Evolutionary conservation across 495 filamentous ascomycete genomes (phyloP).

Genomic region (Geopyxis carbonaria): DNA sequence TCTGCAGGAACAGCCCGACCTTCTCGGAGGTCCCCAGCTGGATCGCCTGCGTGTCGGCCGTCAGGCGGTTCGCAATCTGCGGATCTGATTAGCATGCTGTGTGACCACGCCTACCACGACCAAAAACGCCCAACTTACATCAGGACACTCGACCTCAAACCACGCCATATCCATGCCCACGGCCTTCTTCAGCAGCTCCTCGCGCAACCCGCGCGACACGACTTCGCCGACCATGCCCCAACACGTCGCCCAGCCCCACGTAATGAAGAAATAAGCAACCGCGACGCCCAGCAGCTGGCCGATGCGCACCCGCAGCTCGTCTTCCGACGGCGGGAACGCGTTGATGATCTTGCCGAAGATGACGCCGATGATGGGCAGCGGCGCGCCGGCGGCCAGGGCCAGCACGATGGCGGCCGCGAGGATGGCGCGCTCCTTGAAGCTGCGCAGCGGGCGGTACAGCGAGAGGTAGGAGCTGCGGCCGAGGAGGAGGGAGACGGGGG

Average conservation of each 20-base stretch:
- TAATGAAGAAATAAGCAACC: constrained; percentile 28
- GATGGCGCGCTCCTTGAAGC: constrained; percentile 10
- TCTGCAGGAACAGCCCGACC: constrained; percentile 34
- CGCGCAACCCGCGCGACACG: constrained; percentile 25
- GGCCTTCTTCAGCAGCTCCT: constrained; percentile 20
- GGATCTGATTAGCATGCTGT: background rate
- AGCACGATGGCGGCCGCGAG: constrained; percentile 22
- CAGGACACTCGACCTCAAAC: constrained; percentile 26
- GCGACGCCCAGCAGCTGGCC: constrained; percentile 26
- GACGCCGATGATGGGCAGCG: constrained; percentile 30
- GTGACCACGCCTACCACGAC: no score
- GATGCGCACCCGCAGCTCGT: constrained; percentile 24
- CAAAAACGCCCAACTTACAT: constrained; percentile 23
- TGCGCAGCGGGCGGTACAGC: constrained; percentile 26
- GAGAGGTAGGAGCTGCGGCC: constrained; percentile 22
- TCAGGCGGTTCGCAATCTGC: constrained; percentile 27
- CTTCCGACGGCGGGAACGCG: constrained; percentile 27
- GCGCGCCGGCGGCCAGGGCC: constrained; percentile 28
- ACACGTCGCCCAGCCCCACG: constrained; percentile 25
- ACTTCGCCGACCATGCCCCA: constrained; percentile 28
- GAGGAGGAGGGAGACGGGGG: background rate
- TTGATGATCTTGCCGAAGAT: constrained; percentile 31
- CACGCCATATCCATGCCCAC: constrained; percentile 29
- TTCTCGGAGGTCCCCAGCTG: constrained; percentile 35
- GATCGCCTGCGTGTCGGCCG: constrained; percentile 29